A percentile compares a stretch with the other conserved stretches of the same genome.
Conservation (phyloP, 2,329 filamentous ascomycete genomes). For the Pseudocercospora eumusae region DNA sequence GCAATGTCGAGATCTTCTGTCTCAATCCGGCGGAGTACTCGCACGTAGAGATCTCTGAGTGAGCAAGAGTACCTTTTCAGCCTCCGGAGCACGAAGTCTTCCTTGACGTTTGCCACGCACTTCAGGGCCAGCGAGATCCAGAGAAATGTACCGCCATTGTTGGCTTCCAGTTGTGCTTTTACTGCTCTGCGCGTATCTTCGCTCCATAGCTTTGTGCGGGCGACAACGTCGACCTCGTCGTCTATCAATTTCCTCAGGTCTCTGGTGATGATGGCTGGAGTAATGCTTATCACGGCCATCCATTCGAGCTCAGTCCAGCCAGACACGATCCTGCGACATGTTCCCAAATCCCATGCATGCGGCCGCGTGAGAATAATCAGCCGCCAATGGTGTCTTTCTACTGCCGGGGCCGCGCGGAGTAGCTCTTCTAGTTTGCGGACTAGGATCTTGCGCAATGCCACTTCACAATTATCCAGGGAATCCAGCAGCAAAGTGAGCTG, state of each 20-base stretch:
- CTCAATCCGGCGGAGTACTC: neutral
- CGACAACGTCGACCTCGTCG: neutral
- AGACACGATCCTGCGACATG: slow-evolving; percentile 3
- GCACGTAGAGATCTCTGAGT: slow-evolving; percentile 10
- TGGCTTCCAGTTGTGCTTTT: neutral
- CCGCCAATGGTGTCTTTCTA: slow-evolving; percentile 7
- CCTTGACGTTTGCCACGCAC: slow-evolving; percentile 1
- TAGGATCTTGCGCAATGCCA: neutral
- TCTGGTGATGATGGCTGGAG: neutral
- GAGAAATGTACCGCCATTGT: slow-evolving; percentile 15
- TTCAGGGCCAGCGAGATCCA: slow-evolving; percentile 14
- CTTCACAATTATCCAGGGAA: slow-evolving; percentile 15
- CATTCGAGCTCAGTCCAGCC: neutral
- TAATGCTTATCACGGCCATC: slow-evolving; percentile 10
- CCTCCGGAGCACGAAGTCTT: neutral
- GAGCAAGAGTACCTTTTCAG: neutral
- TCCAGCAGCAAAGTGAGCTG: slow-evolving; percentile 11
- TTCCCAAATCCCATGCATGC: slow-evolving; percentile 13
- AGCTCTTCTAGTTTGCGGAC: slow-evolving; percentile 10
- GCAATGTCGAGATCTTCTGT: neutral
- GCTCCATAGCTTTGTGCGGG: neutral
- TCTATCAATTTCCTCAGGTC: slow-evolving; percentile 6
- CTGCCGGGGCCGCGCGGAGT: neutral
- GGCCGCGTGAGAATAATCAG: slow-evolving; percentile 9
- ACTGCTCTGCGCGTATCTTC: neutral